A percentile compares a stretch with the other conserved stretches of the same genome.
phyloP scores from a whole-genome alignment of 177 flowering plant species.

The Telopea speciosissima region DNA sequence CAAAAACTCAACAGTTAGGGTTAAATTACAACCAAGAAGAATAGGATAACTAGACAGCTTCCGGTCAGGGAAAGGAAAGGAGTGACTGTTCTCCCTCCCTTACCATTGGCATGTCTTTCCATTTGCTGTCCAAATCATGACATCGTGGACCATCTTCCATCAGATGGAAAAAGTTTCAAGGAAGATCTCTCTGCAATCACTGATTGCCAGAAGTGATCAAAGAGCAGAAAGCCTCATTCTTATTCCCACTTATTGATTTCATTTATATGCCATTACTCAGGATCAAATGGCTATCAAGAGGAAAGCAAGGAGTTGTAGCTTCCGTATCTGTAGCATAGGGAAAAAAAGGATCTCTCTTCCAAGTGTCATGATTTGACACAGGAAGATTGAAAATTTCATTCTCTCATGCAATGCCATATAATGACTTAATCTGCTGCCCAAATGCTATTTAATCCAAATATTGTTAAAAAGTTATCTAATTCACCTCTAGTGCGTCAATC shows the following conservation, averaged over 20 bases:
- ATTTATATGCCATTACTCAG: neutral
- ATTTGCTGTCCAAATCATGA: neutral
- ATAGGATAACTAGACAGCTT: no score
- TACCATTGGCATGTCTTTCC: no score
- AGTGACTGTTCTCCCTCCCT: no score
- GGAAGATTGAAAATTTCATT: neutral
- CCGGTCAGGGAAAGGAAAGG: no score
- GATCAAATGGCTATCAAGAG: neutral
- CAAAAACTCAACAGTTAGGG: no score
- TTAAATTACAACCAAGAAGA: no score
- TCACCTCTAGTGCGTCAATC: constrained; percentile 88
- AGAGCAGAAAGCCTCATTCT: neutral
- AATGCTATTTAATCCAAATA: neutral
- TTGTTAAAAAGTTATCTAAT: neutral
- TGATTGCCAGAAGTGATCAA: neutral
- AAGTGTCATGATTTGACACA: neutral
- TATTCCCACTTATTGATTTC: neutral
- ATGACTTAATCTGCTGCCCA: neutral
- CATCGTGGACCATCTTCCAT: neutral
- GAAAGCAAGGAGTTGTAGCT: neutral
- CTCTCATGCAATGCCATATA: neutral
- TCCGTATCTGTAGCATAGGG: neutral
- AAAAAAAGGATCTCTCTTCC: neutral
- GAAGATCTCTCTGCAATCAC: neutral
- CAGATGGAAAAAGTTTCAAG: neutral